Evolutionary conservation across 345 rosid genomes (phyloP).

Genomic region (Toxicodendron radicans): DNA sequence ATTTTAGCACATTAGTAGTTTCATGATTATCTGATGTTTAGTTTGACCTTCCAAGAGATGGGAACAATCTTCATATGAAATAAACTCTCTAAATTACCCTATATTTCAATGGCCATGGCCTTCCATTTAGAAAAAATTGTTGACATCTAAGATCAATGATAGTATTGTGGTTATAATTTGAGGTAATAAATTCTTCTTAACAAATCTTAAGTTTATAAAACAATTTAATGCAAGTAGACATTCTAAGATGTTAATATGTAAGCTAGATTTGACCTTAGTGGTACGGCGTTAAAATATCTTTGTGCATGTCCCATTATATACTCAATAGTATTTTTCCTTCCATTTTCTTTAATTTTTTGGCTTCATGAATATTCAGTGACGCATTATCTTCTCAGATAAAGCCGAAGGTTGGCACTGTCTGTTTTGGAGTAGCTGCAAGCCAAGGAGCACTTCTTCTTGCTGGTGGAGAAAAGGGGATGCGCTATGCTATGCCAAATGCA

Average conservation of each 20-base stretch:
- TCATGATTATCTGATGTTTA: background rate
- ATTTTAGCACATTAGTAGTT: background rate
- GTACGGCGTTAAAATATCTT: background rate
- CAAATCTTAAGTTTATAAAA: background rate
- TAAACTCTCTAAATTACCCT: background rate
- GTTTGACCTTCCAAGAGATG: conserved; percentile 9
- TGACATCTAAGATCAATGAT: background rate
- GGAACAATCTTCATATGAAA: background rate
- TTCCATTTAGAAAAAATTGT: background rate
- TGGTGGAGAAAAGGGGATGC: conserved; percentile 97
- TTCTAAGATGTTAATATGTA: conserved; percentile 2
- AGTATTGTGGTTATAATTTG: background rate
- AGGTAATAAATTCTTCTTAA: background rate
- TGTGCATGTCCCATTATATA: background rate
- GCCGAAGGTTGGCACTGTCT: conserved; percentile 92
- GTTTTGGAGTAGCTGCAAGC: conserved; percentile 96
- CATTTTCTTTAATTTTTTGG: background rate
- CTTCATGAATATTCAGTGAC: background rate
- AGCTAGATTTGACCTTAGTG: background rate
- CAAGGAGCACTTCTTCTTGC: conserved; percentile 92
- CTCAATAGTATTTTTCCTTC: background rate
- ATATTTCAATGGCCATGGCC: background rate
- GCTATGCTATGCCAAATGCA: conserved; percentile 94
- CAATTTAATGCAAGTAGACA: background rate
- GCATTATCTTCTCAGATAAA: conserved; percentile 56